Base-by-base conservation (phyloP, 257 asterid species). In the Solanum arcanum region DNA sequence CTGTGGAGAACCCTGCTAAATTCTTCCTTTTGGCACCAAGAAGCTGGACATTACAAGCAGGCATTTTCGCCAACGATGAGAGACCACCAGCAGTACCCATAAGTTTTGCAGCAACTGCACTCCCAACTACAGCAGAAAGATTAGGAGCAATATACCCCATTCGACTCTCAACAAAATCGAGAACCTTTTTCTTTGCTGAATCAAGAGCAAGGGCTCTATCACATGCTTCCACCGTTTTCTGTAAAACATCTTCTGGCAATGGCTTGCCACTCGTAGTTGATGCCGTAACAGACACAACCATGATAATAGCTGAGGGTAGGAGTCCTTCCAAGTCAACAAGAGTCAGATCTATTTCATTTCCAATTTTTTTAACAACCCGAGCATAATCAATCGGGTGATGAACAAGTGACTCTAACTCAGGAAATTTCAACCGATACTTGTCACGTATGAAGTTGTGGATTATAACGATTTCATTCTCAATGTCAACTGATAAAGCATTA, bases 61-160 rank as follows among this genome's bases (percentile, higher is more conserved):
- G 99, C 98, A 97, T 97, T 92, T 97, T 97, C 31, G 99, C 95
- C 84, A 97, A 89, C 3, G 98, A 90, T 23, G 95, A 88, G 75
- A 97, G 96, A 86, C 99, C 99, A 68, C 99, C 99, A 37, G 98
- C 99, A 82, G 98, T 94, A 86, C 99, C 99, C 98, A 97, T 94
- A 37, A 97, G 96, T 83, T 97, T 97, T 52, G 99, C 99, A 39
- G 99, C 99, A 86, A 97, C 99, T 44, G 98, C 98, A 90, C 96
- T 95, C 86, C 99, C 99, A 82, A 95, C 98, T 70, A 97, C 92
- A 86, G 98, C 98, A 16, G 99, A 97, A 73, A 97, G 96, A 92
- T 97, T 97, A 9, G 99, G 99, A 69, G 99, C 98, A 77, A 97
- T 97, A 86, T 92, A 95, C 15, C 98, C 98, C 98, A 97, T 97